These are phyloP conservation scores for Syzygium aqueum DNA, from an alignment of 345 rosid species.

Conservation along the genomic window DNA sequence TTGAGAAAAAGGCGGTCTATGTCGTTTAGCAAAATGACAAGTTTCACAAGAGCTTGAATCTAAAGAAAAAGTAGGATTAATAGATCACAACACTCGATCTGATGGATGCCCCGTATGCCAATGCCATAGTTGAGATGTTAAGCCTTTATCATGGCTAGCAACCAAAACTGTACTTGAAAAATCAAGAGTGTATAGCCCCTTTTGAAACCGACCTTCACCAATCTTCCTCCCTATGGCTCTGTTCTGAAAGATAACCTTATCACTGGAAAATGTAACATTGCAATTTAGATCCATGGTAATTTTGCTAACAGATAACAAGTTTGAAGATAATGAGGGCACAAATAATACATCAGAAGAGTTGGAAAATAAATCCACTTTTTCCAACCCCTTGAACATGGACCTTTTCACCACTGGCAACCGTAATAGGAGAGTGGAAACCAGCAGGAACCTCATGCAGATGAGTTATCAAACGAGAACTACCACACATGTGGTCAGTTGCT, in stretches of 20 bases:
- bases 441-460: not conserved
- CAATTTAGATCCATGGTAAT: not conserved
- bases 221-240: not conserved
- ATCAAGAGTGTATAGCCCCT: not conserved
- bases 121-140: not conserved
- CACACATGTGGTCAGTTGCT: not conserved
- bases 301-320: not conserved
- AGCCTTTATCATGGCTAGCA: not conserved
- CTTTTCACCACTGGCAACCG: not conserved
- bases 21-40: not conserved
- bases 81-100: not conserved
- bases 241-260: not conserved
- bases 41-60: not conserved
- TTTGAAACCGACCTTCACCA: not conserved
- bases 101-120: not conserved
- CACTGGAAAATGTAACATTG: not conserved
- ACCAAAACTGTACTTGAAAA: not conserved
- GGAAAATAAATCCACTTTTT: not conserved
- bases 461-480: not conserved
- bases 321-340: not conserved
- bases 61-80: not conserved
- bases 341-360: not conserved
- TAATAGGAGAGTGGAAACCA: not conserved
- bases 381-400: not conserved
- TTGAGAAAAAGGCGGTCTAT: not conserved